A percentile compares a stretch with the other conserved stretches of the same genome.
These are phyloP conservation scores for Berkeleyomyces rouxiae DNA, from an alignment of 2,329 filamentous ascomycete species.

Conservation along the genomic window DNA sequence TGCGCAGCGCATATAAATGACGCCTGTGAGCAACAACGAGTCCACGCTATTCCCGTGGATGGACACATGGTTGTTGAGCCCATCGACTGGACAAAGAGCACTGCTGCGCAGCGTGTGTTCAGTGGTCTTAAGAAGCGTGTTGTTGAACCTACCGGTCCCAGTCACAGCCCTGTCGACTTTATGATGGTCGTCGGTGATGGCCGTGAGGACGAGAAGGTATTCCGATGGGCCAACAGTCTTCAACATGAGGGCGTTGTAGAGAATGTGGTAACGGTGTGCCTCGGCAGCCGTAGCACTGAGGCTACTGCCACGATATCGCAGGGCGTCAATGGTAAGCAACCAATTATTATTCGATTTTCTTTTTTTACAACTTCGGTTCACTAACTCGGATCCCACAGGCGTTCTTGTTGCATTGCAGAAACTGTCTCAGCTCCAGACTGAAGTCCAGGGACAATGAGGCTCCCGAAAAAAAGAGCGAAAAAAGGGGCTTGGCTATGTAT, in stretches of 20 bases:
- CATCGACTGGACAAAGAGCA: slow-evolving; percentile 72
- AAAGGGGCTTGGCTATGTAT: background rate
- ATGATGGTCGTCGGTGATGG: slow-evolving; percentile 80
- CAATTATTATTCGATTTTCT: slow-evolving; percentile 7
- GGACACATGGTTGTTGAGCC: slow-evolving; percentile 73
- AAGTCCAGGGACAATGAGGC: background rate
- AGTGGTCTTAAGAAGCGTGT: slow-evolving; percentile 24
- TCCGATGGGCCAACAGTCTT: slow-evolving; percentile 80
- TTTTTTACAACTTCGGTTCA: background rate
- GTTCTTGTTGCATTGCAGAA: slow-evolving; percentile 28
- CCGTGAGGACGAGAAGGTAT: slow-evolving; percentile 84
- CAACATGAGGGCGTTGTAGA: slow-evolving; percentile 40
- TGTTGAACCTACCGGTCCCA: slow-evolving; percentile 2
- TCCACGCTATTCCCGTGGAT: slow-evolving; percentile 69
- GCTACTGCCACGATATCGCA: slow-evolving; percentile 74
- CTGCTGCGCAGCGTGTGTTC: slow-evolving; percentile 61
- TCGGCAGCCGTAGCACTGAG: slow-evolving; percentile 77
- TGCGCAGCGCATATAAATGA: slow-evolving; percentile 93
- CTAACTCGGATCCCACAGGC: slow-evolving; percentile 18
- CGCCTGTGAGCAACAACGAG: slow-evolving; percentile 64
- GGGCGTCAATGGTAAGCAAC: slow-evolving; percentile 65
- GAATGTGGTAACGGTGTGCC: slow-evolving; percentile 67
- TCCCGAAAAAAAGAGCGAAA: background rate
- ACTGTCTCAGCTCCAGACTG: slow-evolving; percentile 20
- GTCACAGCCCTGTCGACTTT: slow-evolving; percentile 51